Conservation (phyloP, 495 filamentous ascomycete genomes). For the Penicillium crystallinum region DNA sequence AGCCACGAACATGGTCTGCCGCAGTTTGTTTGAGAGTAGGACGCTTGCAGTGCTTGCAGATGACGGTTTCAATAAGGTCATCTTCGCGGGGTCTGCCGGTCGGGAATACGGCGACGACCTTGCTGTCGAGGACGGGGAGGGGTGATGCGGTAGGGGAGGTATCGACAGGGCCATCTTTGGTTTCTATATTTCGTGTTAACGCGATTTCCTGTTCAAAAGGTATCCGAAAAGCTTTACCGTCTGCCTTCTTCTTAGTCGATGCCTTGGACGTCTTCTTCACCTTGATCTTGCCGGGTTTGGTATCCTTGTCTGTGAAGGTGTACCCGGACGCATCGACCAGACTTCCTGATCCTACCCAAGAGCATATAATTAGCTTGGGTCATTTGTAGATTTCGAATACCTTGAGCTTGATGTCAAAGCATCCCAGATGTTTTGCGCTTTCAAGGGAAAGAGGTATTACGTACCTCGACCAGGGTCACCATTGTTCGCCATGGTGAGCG, state of each 20-base stretch:
- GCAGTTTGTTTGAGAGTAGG: slow-evolving; percentile 56
- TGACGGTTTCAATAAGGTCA: slow-evolving; percentile 58
- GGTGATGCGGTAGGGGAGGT: slow-evolving; percentile 44
- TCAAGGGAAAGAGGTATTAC: slow-evolving; percentile 4
- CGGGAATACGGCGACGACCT: slow-evolving; percentile 62
- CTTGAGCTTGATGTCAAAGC: slow-evolving; percentile 2
- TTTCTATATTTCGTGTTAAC: slow-evolving; percentile 10
- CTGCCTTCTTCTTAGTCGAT: slow-evolving; percentile 36
- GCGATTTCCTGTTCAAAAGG: background rate
- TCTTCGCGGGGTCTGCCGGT: slow-evolving; percentile 66
- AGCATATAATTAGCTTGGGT: slow-evolving; percentile 15
- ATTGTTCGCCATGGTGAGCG: slow-evolving; percentile 36
- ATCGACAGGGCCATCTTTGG: slow-evolving; percentile 28
- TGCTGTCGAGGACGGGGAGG: slow-evolving; percentile 69
- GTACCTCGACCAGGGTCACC: slow-evolving; percentile 36
- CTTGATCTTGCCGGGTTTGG: slow-evolving; percentile 57
- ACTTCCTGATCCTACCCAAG: slow-evolving; percentile 31
- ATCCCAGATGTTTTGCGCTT: slow-evolving; percentile 2
- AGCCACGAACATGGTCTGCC: slow-evolving; percentile 62
- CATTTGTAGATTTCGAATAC: background rate
- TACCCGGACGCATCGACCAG: slow-evolving; percentile 45
- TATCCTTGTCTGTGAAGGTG: slow-evolving; percentile 58
- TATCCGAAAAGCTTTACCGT: slow-evolving; percentile 40
- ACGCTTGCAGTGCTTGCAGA: slow-evolving; percentile 82
- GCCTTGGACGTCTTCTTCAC: slow-evolving; percentile 63